Percentiles rank a stretch among this genome's conserved stretches.
Evolutionary conservation across 176 grass and related monocot species (phyloP).

Genomic region (Olyra latifolia): DNA sequence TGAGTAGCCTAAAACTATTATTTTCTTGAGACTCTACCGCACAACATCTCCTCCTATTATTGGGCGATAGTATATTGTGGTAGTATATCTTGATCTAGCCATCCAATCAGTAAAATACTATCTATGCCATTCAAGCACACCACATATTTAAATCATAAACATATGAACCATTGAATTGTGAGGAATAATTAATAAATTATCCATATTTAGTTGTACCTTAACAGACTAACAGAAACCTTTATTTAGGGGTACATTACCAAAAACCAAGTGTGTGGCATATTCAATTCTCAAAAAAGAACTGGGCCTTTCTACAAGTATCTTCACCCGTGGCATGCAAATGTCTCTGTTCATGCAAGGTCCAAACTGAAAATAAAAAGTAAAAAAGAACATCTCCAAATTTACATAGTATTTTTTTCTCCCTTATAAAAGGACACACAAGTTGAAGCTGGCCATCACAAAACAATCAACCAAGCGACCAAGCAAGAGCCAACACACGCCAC

Average conservation of each 20-base stretch:
- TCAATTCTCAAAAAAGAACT: not conserved
- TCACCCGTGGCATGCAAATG: not conserved
- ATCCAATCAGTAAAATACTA: too few relatives aligned
- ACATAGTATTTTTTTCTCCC: not conserved
- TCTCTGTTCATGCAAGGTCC: constrained; percentile 31
- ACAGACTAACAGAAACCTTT: too few relatives aligned
- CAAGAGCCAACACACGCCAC: not conserved
- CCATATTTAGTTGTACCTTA: too few relatives aligned
- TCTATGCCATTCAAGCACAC: too few relatives aligned
- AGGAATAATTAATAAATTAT: too few relatives aligned
- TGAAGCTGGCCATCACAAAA: constrained; percentile 25
- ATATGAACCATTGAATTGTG: too few relatives aligned
- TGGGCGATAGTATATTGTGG: too few relatives aligned
- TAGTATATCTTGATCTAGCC: too few relatives aligned
- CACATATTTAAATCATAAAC: too few relatives aligned
- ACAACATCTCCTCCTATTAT: too few relatives aligned
- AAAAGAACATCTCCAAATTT: not conserved
- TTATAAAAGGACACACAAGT: constrained; percentile 29
- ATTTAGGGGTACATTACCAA: not conserved
- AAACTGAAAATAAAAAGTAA: not conserved
- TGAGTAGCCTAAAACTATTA: too few relatives aligned
- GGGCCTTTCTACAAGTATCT: constrained; percentile 31
- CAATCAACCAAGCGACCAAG: constrained; percentile 8
- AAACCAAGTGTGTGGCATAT: not conserved
- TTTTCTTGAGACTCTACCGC: too few relatives aligned